A percentile compares a stretch with the other conserved stretches of the same genome.
Conservation (phyloP, 2,329 filamentous ascomycete genomes). For the Microsporum ferrugineum region DNA sequence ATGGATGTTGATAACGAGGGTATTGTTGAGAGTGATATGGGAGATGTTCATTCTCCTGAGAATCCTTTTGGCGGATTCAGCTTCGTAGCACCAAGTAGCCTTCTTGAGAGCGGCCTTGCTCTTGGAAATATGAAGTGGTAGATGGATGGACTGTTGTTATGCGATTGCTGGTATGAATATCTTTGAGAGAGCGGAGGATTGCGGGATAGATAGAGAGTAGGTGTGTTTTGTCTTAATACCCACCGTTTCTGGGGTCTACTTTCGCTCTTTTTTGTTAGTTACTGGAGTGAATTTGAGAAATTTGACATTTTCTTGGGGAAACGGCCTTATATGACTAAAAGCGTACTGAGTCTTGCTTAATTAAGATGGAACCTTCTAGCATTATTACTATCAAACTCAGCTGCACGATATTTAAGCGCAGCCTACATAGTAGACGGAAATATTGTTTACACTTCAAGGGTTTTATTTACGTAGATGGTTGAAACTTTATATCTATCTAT, state of each 20-base stretch:
- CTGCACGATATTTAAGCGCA: background rate
- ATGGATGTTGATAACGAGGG: slow-evolving; percentile 1
- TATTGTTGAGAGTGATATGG: background rate
- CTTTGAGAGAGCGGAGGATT: background rate
- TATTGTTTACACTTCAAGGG: background rate
- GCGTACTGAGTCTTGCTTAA: background rate
- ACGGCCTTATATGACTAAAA: background rate
- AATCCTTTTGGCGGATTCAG: slow-evolving; percentile 40
- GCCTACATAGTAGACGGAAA: background rate
- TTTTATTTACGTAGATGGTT: background rate
- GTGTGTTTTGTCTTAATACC: too few species aligned
- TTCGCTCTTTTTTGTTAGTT: too few species aligned
- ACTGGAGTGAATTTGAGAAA: too few species aligned
- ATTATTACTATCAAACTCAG: background rate
- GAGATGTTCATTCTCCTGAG: slow-evolving; percentile 14
- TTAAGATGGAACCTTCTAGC: background rate
- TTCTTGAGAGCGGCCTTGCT: slow-evolving; percentile 27
- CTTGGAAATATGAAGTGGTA: slow-evolving; percentile 1
- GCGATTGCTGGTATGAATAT: background rate
- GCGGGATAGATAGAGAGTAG: background rate
- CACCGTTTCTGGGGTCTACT: too few species aligned
- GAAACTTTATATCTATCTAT: background rate
- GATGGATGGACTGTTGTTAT: background rate
- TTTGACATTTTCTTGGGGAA: background rate
- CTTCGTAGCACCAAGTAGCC: slow-evolving; percentile 38